Base-by-base conservation (phyloP, 106 monocot species). In the Dendrobium huoshanense region DNA sequence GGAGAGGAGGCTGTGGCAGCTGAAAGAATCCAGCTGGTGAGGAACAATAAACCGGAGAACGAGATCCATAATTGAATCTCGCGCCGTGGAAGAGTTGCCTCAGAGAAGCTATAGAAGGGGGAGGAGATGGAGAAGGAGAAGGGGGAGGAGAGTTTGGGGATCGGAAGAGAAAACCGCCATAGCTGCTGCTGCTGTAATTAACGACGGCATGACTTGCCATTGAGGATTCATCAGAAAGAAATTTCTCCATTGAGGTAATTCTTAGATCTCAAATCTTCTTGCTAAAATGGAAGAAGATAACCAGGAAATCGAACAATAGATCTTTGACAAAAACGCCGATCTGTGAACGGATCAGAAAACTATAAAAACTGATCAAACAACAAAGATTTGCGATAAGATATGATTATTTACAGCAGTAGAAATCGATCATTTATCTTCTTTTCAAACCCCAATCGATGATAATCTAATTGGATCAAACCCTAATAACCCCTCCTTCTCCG, bases 231-330 rank as follows among this genome's bases (percentile, higher is more conserved):
- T 72, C 72, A 18, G 72, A 72, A 43, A 41, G 7, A 75, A 44
- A 75, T 41, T 19, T 75, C 18, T 75, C 43, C 74, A 75, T 75
- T 7, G 64, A 7, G 22, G 64, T 65, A 25, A 24, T 25, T 65
- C 58, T 25, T 65, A 75, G 43, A 43, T 75, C 72, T 22, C 74
- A 75, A 51, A 75, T 75, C 74, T 75, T 75, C 74, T 75, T 19
- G 4, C 74, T 43, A 75, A 75, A 75, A 75, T 44, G 4, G 74
- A 75, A 75, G 74, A 75, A 75, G 29, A 75, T n/a, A 4, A 3
- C 37, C 3, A 37, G 19, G 44, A 75, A 43, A 43, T 43, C 74
- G 74, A 8, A n/a, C 74, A 75, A 44, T 17, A 75, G 43, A 75
- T 75, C 74, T 43, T 43, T 44, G 44, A 41, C 41, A 75, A 75